Conservation (phyloP, 1,139 yeast species). For the Protomyces inundatus region DNA sequence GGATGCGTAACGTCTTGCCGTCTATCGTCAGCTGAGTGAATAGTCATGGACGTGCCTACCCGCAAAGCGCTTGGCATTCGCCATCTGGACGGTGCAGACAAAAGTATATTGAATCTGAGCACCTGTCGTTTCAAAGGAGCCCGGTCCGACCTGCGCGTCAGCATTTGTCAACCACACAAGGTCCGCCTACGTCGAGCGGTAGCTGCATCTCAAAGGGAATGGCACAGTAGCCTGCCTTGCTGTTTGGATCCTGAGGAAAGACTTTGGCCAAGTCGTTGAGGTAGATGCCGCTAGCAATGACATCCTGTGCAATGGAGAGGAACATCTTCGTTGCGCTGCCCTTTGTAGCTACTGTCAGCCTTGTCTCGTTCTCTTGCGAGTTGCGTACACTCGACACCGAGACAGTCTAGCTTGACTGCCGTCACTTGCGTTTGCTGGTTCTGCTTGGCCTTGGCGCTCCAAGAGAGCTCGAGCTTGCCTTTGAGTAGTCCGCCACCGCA, state of each 20-base stretch:
- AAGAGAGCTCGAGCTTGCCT: slow-evolving; percentile 1
- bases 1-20: slow-evolving; percentile 12
- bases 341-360: not conserved
- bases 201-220: slow-evolving; percentile 26
- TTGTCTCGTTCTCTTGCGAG: not conserved
- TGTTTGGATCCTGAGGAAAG: slow-evolving; percentile 4
- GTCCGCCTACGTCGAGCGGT: slow-evolving; percentile 15
- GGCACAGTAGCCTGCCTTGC: not conserved
- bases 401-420: slow-evolving; percentile 8
- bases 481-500: slow-evolving; percentile 19
- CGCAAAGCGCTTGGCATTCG: slow-evolving; percentile 21
- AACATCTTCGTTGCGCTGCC: not conserved
- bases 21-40: not conserved
- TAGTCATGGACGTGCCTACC: not conserved
- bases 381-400: slow-evolving; percentile 15
- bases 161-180: not conserved
- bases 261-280: slow-evolving; percentile 8
- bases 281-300: slow-evolving; percentile 3
- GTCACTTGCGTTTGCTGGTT: slow-evolving; percentile 7
- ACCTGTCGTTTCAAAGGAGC: slow-evolving; percentile 20
- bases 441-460: slow-evolving; percentile 1
- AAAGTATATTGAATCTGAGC: slow-evolving; percentile 24
- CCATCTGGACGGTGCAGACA: slow-evolving; percentile 16
- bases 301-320: slow-evolving; percentile 15
- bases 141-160: slow-evolving; percentile 18